Conservation (phyloP, 2,329 filamentous ascomycete genomes). For the Fusarium compactum region DNA sequence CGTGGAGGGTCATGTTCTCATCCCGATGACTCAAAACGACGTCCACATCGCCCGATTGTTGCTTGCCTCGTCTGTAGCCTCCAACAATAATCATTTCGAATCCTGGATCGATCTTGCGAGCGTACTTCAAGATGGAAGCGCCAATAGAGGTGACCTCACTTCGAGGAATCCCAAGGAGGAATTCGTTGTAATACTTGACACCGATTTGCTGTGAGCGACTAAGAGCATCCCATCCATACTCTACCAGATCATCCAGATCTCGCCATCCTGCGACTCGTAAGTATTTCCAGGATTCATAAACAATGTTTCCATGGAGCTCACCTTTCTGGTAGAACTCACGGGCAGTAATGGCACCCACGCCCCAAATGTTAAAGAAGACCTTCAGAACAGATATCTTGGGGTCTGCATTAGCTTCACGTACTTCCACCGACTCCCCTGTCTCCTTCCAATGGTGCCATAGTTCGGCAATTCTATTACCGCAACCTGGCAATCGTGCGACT, state of each 20-base stretch:
- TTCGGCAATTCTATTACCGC: conserved; percentile 80
- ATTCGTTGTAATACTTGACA: conserved; percentile 92
- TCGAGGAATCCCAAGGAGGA: conserved; percentile 77
- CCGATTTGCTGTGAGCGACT: conserved; percentile 91
- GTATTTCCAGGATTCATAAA: neutral
- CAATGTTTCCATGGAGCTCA: conserved; percentile 18
- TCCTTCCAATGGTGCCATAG: conserved; percentile 81
- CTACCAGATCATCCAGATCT: conserved; percentile 86
- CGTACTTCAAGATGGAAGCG: conserved; percentile 72
- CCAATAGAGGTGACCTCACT: conserved; percentile 79
- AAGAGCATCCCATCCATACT: conserved; percentile 81
- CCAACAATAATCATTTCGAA: conserved; percentile 76
- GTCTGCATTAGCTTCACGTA: conserved; percentile 72
- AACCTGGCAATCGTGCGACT: conserved; percentile 76
- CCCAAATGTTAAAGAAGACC: conserved; percentile 88
- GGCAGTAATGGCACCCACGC: conserved; percentile 86
- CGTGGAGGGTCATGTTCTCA: conserved; percentile 72
- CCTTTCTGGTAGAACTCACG: conserved; percentile 81
- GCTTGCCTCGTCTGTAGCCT: conserved; percentile 84
- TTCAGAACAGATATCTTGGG: conserved; percentile 72
- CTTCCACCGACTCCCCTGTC: conserved; percentile 71
- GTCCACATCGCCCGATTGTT: conserved; percentile 83
- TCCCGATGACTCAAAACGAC: conserved; percentile 85
- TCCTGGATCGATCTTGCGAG: conserved; percentile 69
- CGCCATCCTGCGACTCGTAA: conserved; percentile 70